phyloP scores from a whole-genome alignment of 495 filamentous ascomycete species.

The Xylaria curta region DNA sequence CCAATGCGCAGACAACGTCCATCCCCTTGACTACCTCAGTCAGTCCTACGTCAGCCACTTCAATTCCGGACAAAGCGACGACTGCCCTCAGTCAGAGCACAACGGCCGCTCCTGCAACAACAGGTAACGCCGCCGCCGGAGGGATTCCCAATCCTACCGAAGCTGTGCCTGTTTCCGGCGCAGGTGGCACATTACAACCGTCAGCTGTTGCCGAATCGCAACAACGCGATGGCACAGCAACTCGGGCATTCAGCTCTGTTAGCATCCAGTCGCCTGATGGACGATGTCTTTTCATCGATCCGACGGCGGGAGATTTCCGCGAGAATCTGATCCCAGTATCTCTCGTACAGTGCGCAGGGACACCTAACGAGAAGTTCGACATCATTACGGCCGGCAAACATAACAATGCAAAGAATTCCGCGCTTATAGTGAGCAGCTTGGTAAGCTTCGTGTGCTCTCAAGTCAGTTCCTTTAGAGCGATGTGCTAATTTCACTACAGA shows the following conservation, averaged over 20 bases:
- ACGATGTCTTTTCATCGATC: conserved; percentile 59
- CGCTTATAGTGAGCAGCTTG: conserved; percentile 57
- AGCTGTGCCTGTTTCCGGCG: conserved; percentile 56
- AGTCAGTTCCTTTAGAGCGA: too few species aligned
- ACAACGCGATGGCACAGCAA: conserved; percentile 53
- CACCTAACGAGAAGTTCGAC: conserved; percentile 60
- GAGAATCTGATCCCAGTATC: conserved; percentile 60
- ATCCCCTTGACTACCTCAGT: conserved; percentile 26
- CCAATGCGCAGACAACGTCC: conserved; percentile 8
- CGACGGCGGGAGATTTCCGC: conserved; percentile 61
- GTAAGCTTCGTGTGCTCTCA: conserved; percentile 20
- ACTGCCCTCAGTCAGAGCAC: conserved; percentile 9
- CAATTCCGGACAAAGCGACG: conserved; percentile 15
- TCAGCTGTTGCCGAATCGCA: conserved; percentile 56
- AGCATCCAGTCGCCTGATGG: conserved; percentile 56
- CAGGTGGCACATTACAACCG: conserved; percentile 55
- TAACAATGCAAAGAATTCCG: conserved; percentile 47
- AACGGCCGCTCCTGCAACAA: conserved; percentile 20
- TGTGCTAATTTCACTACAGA: conserved; percentile 33
- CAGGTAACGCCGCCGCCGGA: conserved; percentile 22
- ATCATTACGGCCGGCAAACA: conserved; percentile 59
- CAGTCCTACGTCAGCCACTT: conserved; percentile 14
- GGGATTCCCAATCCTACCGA: conserved; percentile 53
- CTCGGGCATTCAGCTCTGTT: conserved; percentile 53
- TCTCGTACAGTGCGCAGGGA: conserved; percentile 52